phyloP scores from a whole-genome alignment of 139 green algal species.

The Eudorina sp. region DNA sequence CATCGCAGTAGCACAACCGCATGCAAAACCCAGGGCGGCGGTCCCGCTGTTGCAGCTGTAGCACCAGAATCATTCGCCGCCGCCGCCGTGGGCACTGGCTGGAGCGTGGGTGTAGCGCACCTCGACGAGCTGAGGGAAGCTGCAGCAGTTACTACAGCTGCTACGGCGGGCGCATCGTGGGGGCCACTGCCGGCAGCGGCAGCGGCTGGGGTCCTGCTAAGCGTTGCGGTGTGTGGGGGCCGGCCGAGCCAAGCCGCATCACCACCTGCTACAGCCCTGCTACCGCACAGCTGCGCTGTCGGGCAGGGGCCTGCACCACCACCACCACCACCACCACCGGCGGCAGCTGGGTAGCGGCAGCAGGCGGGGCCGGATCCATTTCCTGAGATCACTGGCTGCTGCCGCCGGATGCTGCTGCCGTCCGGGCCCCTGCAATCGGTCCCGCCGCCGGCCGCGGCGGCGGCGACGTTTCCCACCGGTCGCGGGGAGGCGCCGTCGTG shows the following conservation, averaged over 20 bases:
- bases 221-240: too few species aligned
- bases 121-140: not conserved
- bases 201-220: too few species aligned
- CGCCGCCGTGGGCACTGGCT: not conserved
- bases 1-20: constrained; percentile 59
- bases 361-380: too few species aligned
- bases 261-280: too few species aligned
- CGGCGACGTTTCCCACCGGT: not conserved
- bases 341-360: too few species aligned
- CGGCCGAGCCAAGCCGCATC: too few species aligned
- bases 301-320: too few species aligned
- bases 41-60: not conserved
- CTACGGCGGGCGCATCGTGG: too few species aligned
- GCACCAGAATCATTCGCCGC: not conserved
- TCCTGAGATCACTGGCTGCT: too few species aligned
- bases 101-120: not conserved
- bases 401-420: not conserved
- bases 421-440: not conserved
- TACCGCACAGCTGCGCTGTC: too few species aligned
- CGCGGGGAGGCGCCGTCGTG: not conserved
- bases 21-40: not conserved
- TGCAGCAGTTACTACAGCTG: not conserved
- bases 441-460: not conserved
- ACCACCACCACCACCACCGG: too few species aligned
- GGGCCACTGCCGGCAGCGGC: too few species aligned